These are phyloP conservation scores for Phytophthora sansomeana DNA, from an alignment of 352 stramenopile species.

Conservation along the genomic window DNA sequence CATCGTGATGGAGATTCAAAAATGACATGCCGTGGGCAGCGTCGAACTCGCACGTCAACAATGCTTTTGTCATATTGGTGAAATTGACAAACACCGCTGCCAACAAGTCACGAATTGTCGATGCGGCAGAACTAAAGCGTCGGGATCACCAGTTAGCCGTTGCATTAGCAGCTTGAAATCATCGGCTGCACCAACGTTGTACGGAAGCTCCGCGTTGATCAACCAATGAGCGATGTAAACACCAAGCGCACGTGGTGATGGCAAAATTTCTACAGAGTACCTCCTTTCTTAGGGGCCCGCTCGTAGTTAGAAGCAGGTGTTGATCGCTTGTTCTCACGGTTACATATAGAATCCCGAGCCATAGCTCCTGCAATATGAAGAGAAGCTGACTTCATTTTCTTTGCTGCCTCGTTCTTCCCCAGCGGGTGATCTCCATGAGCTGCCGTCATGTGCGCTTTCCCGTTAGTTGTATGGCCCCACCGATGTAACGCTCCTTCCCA, in stretches of 20 bases:
- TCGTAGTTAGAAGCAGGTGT: too few species aligned
- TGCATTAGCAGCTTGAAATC: constrained; percentile 3
- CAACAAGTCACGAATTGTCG: constrained; percentile 12
- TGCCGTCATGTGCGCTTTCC: not conserved
- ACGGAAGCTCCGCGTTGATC: constrained; percentile 6
- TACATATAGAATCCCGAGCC: too few species aligned
- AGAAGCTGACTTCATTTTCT: not conserved
- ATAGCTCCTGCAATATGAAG: not conserved
- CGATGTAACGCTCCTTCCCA: not conserved
- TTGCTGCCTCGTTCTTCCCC: not conserved
- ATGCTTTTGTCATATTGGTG: not conserved
- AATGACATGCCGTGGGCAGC: not conserved
- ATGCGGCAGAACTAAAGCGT: constrained; percentile 1
- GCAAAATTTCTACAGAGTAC: constrained; percentile 1
- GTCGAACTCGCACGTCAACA: constrained; percentile 7
- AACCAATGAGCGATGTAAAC: constrained; percentile 4
- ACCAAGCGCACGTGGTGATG: not conserved
- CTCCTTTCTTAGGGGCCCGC: not conserved
- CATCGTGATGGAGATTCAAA: constrained; percentile 12
- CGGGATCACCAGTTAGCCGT: not conserved
- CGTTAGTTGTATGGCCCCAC: not conserved
- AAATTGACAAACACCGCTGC: not conserved
- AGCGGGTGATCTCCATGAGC: constrained; percentile 1
- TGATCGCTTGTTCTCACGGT: too few species aligned
- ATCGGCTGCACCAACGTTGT: constrained; percentile 1